These are phyloP conservation scores for Panellus pusillus DNA, from an alignment of 768 basidiomycete genomes.

Conservation along the genomic window DNA sequence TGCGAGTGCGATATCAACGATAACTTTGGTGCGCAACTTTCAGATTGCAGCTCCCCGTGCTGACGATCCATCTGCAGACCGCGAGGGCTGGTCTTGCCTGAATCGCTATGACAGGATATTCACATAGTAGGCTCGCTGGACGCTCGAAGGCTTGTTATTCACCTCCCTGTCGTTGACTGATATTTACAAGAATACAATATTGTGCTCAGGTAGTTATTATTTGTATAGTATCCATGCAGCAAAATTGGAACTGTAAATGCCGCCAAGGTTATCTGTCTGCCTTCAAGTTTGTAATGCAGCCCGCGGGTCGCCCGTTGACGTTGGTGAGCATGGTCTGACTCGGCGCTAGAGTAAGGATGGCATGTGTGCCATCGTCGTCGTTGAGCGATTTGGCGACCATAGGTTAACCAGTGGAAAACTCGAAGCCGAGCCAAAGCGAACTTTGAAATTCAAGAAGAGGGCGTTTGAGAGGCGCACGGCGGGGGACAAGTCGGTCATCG, in stretches of 20 bases:
- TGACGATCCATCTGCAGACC: constrained; percentile 30
- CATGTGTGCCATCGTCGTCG: constrained; percentile 25
- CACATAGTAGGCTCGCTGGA: constrained; percentile 18
- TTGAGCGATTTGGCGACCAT: constrained; percentile 17
- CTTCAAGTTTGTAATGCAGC: too few relatives aligned
- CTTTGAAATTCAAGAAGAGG: constrained; percentile 18
- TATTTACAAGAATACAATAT: not conserved
- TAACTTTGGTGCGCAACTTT: constrained; percentile 44
- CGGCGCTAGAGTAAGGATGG: not conserved
- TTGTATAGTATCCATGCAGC: constrained; percentile 5
- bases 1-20: constrained; percentile 62
- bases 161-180: not conserved
- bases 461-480: constrained; percentile 22
- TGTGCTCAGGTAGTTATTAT: constrained; percentile 3
- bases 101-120: constrained; percentile 52
- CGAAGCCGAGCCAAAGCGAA: constrained; percentile 16
- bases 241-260: too few relatives aligned
- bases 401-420: constrained; percentile 19
- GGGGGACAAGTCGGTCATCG: constrained; percentile 11
- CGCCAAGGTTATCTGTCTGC: too few relatives aligned
- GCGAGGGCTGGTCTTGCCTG: constrained; percentile 67
- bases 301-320: too few relatives aligned
- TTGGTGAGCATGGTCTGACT: too few relatives aligned
- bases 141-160: too few relatives aligned
- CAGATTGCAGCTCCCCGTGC: not conserved